Conservation (phyloP, 176 grass and related monocot genomes). For the Rhynchospora tenuis region DNA sequence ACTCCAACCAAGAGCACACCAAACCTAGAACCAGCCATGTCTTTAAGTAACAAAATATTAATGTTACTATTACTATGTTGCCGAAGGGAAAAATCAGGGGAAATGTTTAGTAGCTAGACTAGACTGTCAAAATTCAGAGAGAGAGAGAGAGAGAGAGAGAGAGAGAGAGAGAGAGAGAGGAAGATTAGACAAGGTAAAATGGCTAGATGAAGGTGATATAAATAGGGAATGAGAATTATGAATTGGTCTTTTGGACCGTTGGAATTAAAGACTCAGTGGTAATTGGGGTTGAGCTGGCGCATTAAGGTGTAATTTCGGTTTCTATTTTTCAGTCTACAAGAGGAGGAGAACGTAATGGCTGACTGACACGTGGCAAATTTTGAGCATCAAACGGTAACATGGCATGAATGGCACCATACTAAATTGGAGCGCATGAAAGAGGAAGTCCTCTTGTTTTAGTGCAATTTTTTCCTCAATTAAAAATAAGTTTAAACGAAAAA, state of each 20-base stretch:
- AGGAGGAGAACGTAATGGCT: neutral
- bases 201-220: neutral
- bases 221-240: conserved; percentile 13
- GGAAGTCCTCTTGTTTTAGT: neutral
- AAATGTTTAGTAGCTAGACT: neutral
- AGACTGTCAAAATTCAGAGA: neutral
- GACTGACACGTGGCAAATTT: conserved; percentile 9
- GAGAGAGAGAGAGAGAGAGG: neutral
- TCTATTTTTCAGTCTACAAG: neutral
- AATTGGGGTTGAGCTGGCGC: conserved; percentile 17
- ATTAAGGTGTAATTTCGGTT: conserved; percentile 20
- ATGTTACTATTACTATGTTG: neutral
- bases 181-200: neutral
- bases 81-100: neutral
- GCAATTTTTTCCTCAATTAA: neutral
- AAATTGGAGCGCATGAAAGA: neutral
- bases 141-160: neutral
- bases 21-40: neutral
- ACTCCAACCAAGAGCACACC: neutral
- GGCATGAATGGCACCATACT: neutral
- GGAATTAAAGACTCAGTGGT: conserved; percentile 6
- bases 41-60: neutral
- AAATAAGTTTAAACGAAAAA: neutral
- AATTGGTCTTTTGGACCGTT: conserved; percentile 4
- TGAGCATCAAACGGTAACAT: conserved; percentile 20